These are phyloP conservation scores for Rhytidiadelphus loreus DNA, from an alignment of 225 moss, liverwort and hornwort genomes.

Conservation along the genomic window DNA sequence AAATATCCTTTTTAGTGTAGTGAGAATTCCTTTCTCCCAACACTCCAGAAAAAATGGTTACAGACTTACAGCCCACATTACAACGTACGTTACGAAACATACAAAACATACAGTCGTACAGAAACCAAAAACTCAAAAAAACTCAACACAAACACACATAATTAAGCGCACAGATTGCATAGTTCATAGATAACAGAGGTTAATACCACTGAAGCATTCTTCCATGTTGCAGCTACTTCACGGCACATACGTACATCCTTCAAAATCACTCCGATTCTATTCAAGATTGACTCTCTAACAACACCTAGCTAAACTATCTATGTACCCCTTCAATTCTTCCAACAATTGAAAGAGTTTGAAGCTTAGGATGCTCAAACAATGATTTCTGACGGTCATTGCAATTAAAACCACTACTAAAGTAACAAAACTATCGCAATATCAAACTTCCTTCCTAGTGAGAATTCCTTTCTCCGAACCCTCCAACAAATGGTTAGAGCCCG, in stretches of 20 bases:
- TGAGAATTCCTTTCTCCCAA: neutral
- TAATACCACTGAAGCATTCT: neutral
- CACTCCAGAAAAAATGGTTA: neutral
- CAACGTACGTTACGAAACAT: neutral
- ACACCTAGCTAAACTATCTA: neutral
- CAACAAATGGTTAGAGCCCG: neutral
- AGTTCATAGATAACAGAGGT: neutral
- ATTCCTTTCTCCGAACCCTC: neutral
- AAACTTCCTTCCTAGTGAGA: neutral
- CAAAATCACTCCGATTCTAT: neutral
- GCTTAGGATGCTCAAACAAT: neutral
- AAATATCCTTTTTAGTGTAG: too few species aligned
- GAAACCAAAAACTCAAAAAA: neutral
- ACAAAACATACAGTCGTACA: too few species aligned
- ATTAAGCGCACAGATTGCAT: neutral
- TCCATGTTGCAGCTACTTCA: neutral
- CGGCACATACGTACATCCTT: neutral
- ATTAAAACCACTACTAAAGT: neutral
- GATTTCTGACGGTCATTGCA: neutral
- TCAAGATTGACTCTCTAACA: neutral
- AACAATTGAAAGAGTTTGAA: neutral
- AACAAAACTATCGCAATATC: neutral
- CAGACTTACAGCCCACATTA: neutral
- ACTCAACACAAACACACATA: neutral
- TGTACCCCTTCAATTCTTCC: neutral